Evolutionary conservation across 2,329 filamentous ascomycete genomes (phyloP), one percentile per base, ranked within the genome.

Genomic region (Xylaria sp.): DNA sequence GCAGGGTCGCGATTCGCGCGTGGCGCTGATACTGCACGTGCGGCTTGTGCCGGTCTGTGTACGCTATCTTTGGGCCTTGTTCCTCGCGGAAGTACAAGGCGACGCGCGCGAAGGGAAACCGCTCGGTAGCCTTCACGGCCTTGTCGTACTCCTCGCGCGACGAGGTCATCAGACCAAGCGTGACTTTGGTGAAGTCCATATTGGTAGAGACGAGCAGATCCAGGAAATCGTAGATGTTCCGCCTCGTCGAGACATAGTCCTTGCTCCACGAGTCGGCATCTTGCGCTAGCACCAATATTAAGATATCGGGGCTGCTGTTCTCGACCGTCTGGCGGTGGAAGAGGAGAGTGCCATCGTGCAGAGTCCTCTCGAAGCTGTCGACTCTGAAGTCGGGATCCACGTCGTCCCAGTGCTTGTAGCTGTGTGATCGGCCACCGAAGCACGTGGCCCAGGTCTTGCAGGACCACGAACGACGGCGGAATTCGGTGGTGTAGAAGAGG

Each of bases 161-260:
- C 43, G 75, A 71, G 0, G 76, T 78, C 69, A 78, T 70, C 23
- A 78, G 55, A 7, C 72, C 72, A 20, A 78, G 67, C 12, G 75
- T 72, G 10, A 76, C 73, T 3, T 69, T 71, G 2, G 70, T 63
- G 6, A 76, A 68, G 43, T 77, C 73, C 5, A 78, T 69, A 15
- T 70, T 65, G 7, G 75, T 75, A 1, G 73, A 72, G 28, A 75
- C 64, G 28, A 78, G 67, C 43, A 76, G 70, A 20, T 75, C 74
- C 6, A 78, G 60, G 65, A 76, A 77, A 28, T 78, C 76, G 60
- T 76, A 72, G 34, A 77, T 72, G n/a, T 73, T 74, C 48, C 75
- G 70, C 45, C 68, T 65, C 39, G 74, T 76, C 18, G 75, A 76
- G 13, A 72, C 72, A 57, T 73, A 75, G 66, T 75, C 73, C 6